phyloP scores from a whole-genome alignment of 805 yeast genomes.

The Kluyveromyces lactis region DNA sequence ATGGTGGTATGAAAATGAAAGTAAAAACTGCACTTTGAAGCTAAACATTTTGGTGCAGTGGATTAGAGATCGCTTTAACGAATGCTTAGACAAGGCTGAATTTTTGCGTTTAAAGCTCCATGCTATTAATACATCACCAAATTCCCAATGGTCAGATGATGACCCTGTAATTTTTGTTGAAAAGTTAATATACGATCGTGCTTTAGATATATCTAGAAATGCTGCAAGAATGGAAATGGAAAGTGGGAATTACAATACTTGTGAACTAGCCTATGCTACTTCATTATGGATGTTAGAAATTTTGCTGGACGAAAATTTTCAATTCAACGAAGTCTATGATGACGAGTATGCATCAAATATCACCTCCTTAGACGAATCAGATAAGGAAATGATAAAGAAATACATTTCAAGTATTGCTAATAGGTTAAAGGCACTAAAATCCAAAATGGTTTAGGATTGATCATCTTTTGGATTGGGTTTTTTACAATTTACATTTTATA shows the following conservation, averaged over 20 bases:
- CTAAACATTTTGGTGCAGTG: slow-evolving; percentile 76
- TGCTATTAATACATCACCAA: slow-evolving; percentile 3
- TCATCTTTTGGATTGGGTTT: neutral
- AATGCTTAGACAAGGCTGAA: slow-evolving; percentile 83
- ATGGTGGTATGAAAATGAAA: slow-evolving; percentile 69
- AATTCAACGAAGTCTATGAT: slow-evolving; percentile 39
- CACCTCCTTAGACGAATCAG: slow-evolving; percentile 58
- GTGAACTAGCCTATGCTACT: slow-evolving; percentile 85
- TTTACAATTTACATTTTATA: neutral
- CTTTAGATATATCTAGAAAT: slow-evolving; percentile 82
- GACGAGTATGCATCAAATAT: slow-evolving; percentile 15
- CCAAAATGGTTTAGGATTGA: slow-evolving; percentile 35
- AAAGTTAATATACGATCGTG: slow-evolving; percentile 83
- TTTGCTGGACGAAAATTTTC: slow-evolving; percentile 69
- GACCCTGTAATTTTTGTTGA: slow-evolving; percentile 52
- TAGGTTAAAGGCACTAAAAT: slow-evolving; percentile 62
- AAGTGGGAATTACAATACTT: slow-evolving; percentile 49
- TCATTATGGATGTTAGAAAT: slow-evolving; percentile 96
- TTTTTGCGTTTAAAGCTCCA: slow-evolving; percentile 51
- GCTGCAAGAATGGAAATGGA: slow-evolving; percentile 85
- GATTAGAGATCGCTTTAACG: slow-evolving; percentile 85
- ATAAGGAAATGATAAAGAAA: slow-evolving; percentile 64
- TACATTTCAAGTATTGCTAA: slow-evolving; percentile 78
- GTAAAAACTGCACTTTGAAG: slow-evolving; percentile 34
- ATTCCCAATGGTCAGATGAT: neutral